Evolutionary conservation across 345 rosid species (phyloP).

Genomic region (Eutrema yunnanense): DNA sequence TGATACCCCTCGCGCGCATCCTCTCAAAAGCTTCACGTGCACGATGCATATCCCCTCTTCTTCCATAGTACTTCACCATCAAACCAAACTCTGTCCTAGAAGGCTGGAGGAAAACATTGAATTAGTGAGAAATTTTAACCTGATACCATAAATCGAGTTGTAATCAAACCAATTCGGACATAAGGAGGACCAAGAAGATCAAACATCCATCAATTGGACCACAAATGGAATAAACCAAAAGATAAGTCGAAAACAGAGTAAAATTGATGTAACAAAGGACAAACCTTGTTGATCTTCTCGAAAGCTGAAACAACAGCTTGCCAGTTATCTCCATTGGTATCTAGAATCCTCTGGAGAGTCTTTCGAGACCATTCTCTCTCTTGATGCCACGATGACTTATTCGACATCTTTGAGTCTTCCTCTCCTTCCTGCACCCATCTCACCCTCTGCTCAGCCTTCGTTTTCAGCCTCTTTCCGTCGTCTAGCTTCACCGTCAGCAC

Average conservation of each 20-base stretch:
- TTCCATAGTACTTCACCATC: conserved; percentile 90
- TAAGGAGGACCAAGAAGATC: neutral
- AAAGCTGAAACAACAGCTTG: conserved; percentile 84
- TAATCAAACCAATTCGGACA: neutral
- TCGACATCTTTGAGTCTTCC: conserved; percentile 32
- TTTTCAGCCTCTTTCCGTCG: conserved; percentile 71
- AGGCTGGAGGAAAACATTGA: conserved; percentile 48
- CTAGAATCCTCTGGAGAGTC: conserved; percentile 49
- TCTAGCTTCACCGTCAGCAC: conserved; percentile 85
- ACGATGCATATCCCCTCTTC: conserved; percentile 93
- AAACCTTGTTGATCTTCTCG: conserved; percentile 78
- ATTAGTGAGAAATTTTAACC: neutral
- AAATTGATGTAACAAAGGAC: conserved; percentile 1
- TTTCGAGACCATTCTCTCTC: conserved; percentile 61
- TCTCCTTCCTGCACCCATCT: conserved; percentile 58
- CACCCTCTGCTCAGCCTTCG: conserved; percentile 52
- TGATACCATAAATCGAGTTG: neutral
- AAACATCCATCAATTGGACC: neutral
- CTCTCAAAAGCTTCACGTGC: conserved; percentile 92
- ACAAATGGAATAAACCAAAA: neutral
- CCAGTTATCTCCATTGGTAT: conserved; percentile 81
- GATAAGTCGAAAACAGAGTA: neutral
- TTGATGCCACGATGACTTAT: conserved; percentile 72
- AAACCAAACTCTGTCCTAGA: conserved; percentile 93
- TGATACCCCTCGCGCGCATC: conserved; percentile 90